A percentile compares a stretch with the other conserved stretches of the same genome.
phyloP scores from a whole-genome alignment of 2,329 filamentous ascomycete genomes.

The Rhytidhysteron rufulum region DNA sequence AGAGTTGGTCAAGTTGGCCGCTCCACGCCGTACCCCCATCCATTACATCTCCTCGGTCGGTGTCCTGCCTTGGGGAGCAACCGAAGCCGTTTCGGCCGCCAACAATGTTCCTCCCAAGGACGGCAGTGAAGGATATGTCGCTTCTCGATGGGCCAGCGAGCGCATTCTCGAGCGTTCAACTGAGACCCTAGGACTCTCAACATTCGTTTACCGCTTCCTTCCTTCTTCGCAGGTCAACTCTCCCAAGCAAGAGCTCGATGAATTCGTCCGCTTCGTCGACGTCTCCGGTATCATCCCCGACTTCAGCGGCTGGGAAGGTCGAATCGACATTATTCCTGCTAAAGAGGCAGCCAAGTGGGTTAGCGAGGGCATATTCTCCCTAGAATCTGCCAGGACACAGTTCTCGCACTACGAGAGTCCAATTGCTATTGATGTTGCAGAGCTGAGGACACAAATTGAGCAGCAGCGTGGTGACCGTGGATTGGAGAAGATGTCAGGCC shows the following conservation, averaged over 20 bases:
- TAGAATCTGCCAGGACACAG: too few relatives aligned
- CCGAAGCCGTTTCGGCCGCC: conserved; percentile 3
- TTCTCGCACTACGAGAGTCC: too few relatives aligned
- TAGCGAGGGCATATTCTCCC: too few relatives aligned
- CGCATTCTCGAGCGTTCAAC: conserved; percentile 5
- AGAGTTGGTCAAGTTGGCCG: conserved; percentile 5
- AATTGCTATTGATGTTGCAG: too few relatives aligned
- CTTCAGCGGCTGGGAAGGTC: conserved; percentile 6
- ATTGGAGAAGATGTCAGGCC: too few relatives aligned
- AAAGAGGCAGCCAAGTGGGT: neutral
- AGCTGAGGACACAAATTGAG: too few relatives aligned
- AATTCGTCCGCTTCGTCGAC: too few relatives aligned
- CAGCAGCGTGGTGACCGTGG: too few relatives aligned
- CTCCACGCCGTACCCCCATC: neutral
- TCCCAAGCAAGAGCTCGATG: neutral
- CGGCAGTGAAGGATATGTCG: conserved; percentile 5
- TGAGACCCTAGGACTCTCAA: too few relatives aligned
- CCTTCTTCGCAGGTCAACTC: conserved; percentile 3
- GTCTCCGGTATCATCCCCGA: conserved; percentile 5
- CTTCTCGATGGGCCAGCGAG: conserved; percentile 7
- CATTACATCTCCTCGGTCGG: conserved; percentile 7
- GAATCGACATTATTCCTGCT: too few relatives aligned
- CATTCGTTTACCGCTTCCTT: too few relatives aligned
- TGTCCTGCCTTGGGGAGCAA: conserved; percentile 6
- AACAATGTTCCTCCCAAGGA: neutral